These are phyloP conservation scores for Cucumis sativus DNA, from an alignment of 306 rosid species.

Conservation along the genomic window DNA sequence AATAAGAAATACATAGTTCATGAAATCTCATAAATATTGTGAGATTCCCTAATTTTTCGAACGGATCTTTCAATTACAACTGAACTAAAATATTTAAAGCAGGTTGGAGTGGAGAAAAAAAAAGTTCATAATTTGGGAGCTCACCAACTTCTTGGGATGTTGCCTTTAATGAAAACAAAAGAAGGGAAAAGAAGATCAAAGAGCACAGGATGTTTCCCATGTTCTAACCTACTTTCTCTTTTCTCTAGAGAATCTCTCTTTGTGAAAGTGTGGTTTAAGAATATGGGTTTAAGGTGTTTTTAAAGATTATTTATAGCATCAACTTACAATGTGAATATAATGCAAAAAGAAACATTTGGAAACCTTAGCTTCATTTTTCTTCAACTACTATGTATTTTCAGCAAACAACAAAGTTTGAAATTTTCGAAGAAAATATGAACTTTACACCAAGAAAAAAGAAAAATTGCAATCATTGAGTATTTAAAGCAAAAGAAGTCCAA, in stretches of 20 bases:
- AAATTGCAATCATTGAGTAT: background rate
- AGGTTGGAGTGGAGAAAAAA: too few relatives aligned
- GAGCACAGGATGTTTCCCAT: background rate
- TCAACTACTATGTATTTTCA: background rate
- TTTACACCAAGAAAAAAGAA: background rate
- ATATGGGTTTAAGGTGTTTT: background rate
- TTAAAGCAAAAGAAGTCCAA: background rate
- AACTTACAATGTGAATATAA: constrained; percentile 2
- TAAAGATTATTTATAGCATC: background rate
- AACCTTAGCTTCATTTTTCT: background rate
- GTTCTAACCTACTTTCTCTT: background rate
- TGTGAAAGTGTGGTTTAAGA: background rate
- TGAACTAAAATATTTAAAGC: too few relatives aligned
- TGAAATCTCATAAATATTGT: too few relatives aligned
- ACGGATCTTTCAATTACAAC: too few relatives aligned
- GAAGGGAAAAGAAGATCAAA: background rate
- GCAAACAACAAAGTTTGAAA: background rate
- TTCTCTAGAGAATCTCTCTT: background rate
- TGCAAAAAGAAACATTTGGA: background rate
- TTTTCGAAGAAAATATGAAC: background rate
- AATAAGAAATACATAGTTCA: too few relatives aligned
- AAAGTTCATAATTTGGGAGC: background rate
- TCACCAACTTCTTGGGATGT: constrained; percentile 10
- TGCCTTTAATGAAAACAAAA: constrained; percentile 1
- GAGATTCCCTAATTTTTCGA: too few relatives aligned